phyloP scores from a whole-genome alignment of 352 stramenopile genomes.

The Peronospora belbahrii region DNA sequence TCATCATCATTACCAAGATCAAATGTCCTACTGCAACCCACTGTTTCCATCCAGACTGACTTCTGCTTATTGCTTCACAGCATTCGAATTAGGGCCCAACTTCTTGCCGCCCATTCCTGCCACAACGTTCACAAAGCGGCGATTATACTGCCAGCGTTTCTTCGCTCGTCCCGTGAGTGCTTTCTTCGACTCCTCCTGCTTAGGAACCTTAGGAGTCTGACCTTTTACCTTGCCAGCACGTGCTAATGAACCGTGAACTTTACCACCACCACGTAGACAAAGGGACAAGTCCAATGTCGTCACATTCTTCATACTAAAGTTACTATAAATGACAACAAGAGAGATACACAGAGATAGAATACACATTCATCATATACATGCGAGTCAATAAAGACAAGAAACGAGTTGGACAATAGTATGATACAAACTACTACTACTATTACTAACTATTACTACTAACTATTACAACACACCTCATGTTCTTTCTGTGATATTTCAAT shows the following conservation, averaged over 20 bases:
- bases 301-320: slow-evolving; percentile 97
- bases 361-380: no score
- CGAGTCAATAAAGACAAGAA: no score
- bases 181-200: slow-evolving; percentile 98
- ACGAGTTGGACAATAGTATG: no score
- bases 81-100: slow-evolving; percentile 98
- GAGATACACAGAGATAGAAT: slow-evolving; percentile 1
- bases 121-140: slow-evolving; percentile 99
- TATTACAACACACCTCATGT: slow-evolving; percentile 41
- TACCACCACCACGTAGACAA: slow-evolving; percentile 91
- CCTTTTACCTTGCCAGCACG: slow-evolving; percentile 99
- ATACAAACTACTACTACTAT: no score
- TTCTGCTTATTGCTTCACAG: slow-evolving; percentile 81
- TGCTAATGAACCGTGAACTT: slow-evolving; percentile 99
- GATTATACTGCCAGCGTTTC: slow-evolving; percentile 99
- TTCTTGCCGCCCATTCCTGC: slow-evolving; percentile 95
- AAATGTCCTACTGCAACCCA: not conserved
- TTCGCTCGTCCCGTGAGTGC: slow-evolving; percentile 95
- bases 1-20: slow-evolving; percentile 3
- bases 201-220: slow-evolving; percentile 99
- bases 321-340: slow-evolving; percentile 74
- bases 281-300: slow-evolving; percentile 95
- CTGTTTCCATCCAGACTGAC: slow-evolving; percentile 3
- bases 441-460: no score
- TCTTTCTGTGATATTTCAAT: slow-evolving; percentile 26